Percentiles rank a stretch among this genome's conserved stretches.
Conservation (phyloP, 352 stramenopile genomes). For the Lagenidium giganteum region DNA sequence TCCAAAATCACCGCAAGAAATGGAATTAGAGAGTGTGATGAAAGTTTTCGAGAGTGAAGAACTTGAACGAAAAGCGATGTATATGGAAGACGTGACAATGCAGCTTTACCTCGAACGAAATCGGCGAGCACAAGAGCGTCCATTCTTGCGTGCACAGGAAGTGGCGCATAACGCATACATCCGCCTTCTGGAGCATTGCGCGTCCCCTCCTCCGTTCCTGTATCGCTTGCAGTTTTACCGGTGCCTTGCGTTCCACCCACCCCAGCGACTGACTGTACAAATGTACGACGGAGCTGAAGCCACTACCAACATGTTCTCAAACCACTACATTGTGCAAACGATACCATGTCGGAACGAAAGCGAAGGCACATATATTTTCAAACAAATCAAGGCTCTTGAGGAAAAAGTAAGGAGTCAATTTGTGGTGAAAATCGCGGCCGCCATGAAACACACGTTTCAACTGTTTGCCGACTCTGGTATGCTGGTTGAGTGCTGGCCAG, state of each 20-base stretch:
- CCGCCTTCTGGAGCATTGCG: constrained; percentile 43
- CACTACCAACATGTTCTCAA: constrained; percentile 1
- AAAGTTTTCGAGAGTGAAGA: constrained; percentile 44
- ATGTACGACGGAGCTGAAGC: constrained; percentile 20
- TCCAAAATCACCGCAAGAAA: too few species aligned
- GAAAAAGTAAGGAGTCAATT: constrained; percentile 33
- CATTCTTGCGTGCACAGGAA: constrained; percentile 42
- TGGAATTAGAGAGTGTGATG: constrained; percentile 18
- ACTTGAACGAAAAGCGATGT: constrained; percentile 33
- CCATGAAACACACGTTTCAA: constrained; percentile 53
- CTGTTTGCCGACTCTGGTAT: constrained; percentile 55
- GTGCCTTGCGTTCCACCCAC: constrained; percentile 28
- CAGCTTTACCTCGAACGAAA: constrained; percentile 40
- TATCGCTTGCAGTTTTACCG: constrained; percentile 40
- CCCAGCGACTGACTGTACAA: constrained; percentile 35
- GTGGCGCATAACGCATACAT: constrained; percentile 39
- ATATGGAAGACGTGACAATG: constrained; percentile 38
- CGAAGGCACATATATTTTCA: constrained; percentile 29
- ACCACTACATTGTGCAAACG: constrained; percentile 35
- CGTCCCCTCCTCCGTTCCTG: constrained; percentile 39
- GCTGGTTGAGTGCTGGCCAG: constrained; percentile 52
- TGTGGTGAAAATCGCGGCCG: constrained; percentile 20
- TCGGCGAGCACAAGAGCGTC: constrained; percentile 31
- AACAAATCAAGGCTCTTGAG: constrained; percentile 29
- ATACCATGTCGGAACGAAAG: constrained; percentile 35